Percentiles rank a stretch among this genome's conserved stretches.
phyloP scores from a whole-genome alignment of 164 flowering plant species.

The Stephania cephalantha region DNA sequence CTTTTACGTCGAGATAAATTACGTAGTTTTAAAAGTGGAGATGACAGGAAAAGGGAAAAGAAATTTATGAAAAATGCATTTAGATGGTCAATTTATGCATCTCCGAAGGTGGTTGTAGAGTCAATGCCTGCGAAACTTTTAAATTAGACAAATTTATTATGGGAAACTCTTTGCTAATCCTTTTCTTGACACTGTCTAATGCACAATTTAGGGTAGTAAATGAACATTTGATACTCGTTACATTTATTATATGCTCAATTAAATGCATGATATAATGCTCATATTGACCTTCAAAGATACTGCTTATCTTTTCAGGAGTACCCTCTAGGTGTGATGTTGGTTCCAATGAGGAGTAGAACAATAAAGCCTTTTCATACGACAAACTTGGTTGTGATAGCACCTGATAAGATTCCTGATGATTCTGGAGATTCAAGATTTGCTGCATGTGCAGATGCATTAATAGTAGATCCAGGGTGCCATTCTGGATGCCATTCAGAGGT shows the following conservation, averaged over 20 bases:
- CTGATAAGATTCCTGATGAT: slow-evolving; percentile 29
- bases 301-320: slow-evolving; percentile 60
- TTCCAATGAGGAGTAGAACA: slow-evolving; percentile 88
- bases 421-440: slow-evolving; percentile 21
- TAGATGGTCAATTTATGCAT: background rate
- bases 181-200: background rate
- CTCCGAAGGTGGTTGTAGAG: background rate
- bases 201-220: background rate
- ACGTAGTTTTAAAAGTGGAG: background rate
- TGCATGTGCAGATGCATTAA: slow-evolving; percentile 73
- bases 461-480: slow-evolving; percentile 90
- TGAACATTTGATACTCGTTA: background rate
- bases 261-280: background rate
- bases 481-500: slow-evolving; percentile 59
- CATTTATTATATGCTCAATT: background rate
- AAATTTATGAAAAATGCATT: background rate
- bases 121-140: background rate
- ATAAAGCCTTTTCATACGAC: slow-evolving; percentile 76
- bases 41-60: background rate
- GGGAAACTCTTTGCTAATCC: background rate
- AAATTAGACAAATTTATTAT: background rate
- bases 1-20: background rate
- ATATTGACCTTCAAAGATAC: background rate
- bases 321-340: slow-evolving; percentile 72
- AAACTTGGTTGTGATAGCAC: slow-evolving; percentile 72